Evolutionary conservation across 2,329 filamentous ascomycete species (phyloP).

Genomic region (Verticillium klebahnii): DNA sequence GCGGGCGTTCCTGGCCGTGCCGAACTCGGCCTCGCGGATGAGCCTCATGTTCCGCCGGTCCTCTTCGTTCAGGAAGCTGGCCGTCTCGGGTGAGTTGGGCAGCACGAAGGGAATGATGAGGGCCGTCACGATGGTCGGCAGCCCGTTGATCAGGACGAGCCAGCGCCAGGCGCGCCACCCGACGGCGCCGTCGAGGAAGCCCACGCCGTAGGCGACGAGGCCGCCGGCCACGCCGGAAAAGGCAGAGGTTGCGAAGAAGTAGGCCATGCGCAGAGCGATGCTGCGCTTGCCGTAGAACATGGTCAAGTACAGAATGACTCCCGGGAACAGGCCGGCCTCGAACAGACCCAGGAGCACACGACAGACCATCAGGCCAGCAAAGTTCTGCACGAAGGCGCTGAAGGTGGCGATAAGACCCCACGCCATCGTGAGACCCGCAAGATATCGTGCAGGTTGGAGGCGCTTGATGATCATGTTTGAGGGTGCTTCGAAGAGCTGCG

Average conservation of each 20-base stretch:
- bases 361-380: constrained; percentile 48
- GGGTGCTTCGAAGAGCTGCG: constrained; percentile 31
- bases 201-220: constrained; percentile 60
- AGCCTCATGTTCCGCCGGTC: constrained; percentile 46
- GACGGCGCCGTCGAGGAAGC: constrained; percentile 54
- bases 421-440: constrained; percentile 13
- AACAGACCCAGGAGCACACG: constrained; percentile 53
- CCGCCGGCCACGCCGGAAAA: constrained; percentile 61
- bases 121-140: constrained; percentile 51
- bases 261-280: constrained; percentile 57
- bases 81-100: constrained; percentile 54
- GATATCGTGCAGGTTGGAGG: constrained; percentile 40
- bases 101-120: constrained; percentile 50
- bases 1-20: constrained; percentile 13
- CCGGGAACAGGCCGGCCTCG: constrained; percentile 58
- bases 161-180: constrained; percentile 60
- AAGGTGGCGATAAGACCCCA: constrained; percentile 53
- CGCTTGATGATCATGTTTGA: constrained; percentile 33
- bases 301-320: constrained; percentile 54
- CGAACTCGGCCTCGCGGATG: constrained; percentile 42
- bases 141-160: constrained; percentile 57
- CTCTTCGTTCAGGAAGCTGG: constrained; percentile 37
- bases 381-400: constrained; percentile 53
- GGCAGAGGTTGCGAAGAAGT: constrained; percentile 56
- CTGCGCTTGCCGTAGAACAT: constrained; percentile 60